Percentiles rank a stretch among this genome's conserved stretches.
Evolutionary conservation across 257 asterid genomes (phyloP).

Genomic region (Echites panduratus): DNA sequence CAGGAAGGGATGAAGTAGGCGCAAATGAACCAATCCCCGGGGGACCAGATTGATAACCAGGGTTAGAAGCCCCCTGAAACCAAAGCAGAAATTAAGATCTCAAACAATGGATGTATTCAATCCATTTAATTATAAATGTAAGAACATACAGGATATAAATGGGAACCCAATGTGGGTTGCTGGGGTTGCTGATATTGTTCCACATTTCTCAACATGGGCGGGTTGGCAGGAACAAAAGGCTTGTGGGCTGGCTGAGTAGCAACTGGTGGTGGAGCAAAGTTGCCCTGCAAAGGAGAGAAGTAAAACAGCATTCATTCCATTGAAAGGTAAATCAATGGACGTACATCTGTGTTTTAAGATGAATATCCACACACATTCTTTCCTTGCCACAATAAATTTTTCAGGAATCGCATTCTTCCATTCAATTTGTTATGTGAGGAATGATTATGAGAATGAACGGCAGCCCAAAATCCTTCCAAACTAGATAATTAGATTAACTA

Average conservation of each 20-base stretch:
- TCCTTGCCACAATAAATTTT: not conserved
- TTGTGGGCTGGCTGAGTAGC: constrained; percentile 55
- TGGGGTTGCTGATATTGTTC: constrained; percentile 94
- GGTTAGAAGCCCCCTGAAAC: constrained; percentile 46
- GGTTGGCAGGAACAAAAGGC: constrained; percentile 74
- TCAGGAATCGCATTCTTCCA: not conserved
- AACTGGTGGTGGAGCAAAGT: constrained; percentile 62
- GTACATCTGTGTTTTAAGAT: not conserved
- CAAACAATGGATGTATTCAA: not conserved
- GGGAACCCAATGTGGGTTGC: constrained; percentile 84
- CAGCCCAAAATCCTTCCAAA: not conserved
- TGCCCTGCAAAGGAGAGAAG: constrained; percentile 41
- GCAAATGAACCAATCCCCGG: constrained; percentile 50
- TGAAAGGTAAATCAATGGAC: not conserved
- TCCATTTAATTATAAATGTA: not conserved
- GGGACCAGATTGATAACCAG: constrained; percentile 61
- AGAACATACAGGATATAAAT: constrained; percentile 72
- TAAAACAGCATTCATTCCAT: not conserved
- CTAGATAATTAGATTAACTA: not conserved
- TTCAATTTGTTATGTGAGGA: not conserved
- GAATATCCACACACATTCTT: not conserved
- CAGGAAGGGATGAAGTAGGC: constrained; percentile 40
- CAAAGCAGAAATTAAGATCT: constrained; percentile 16
- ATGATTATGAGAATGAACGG: not conserved
- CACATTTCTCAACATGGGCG: constrained; percentile 56